Base-by-base conservation (phyloP, 768 basidiomycete genomes). In the Cystobasidiopsis lactophilus region DNA sequence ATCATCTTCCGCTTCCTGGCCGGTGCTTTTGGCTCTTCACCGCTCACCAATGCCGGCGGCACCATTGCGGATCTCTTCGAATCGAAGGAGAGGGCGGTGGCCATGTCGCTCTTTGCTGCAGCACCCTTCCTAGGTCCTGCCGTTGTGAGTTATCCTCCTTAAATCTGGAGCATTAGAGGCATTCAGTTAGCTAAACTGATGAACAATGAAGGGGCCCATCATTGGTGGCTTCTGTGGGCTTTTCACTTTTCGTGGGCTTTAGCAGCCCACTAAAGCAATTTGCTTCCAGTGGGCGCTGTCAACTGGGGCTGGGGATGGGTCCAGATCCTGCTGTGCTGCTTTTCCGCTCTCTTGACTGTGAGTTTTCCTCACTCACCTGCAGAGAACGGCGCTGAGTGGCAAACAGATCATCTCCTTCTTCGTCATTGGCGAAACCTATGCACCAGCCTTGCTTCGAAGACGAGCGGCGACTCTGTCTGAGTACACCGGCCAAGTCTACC, bases 111-210 rank as follows among this genome's bases (percentile, higher is more conserved):
- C 26, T 78, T 78, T 64, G 69, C 73, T 2, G 73, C 74, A 5
- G 72, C 73, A 52, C 74, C 77, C 0, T 79, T 79, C 64, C 58
- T 79, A 10, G 78, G 77, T 3, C 77, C n/a, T n/a, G n/a, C n/a
- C n/a, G n/a, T n/a, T n/a, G n/a, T n/a, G n/a, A n/a, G n/a, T n/a
- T n/a, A n/a, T n/a, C n/a, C n/a, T n/a, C n/a, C n/a, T n/a, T n/a
- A n/a, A n/a, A n/a, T n/a, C n/a, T n/a, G n/a, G n/a, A n/a, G n/a
- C n/a, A n/a, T n/a, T n/a, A n/a, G n/a, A n/a, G n/a, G n/a, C n/a
- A n/a, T n/a, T n/a, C n/a, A n/a, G n/a, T n/a, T n/a, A n/a, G n/a
- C n/a, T n/a, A n/a, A n/a, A n/a, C n/a, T n/a, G n/a, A n/a, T n/a
- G n/a, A n/a, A n/a, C n/a, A n/a, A n/a, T n/a, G n/a, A n/a, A n/a